Conservation (phyloP, 345 rosid genomes). For the Noccaea bulbosa region DNA sequence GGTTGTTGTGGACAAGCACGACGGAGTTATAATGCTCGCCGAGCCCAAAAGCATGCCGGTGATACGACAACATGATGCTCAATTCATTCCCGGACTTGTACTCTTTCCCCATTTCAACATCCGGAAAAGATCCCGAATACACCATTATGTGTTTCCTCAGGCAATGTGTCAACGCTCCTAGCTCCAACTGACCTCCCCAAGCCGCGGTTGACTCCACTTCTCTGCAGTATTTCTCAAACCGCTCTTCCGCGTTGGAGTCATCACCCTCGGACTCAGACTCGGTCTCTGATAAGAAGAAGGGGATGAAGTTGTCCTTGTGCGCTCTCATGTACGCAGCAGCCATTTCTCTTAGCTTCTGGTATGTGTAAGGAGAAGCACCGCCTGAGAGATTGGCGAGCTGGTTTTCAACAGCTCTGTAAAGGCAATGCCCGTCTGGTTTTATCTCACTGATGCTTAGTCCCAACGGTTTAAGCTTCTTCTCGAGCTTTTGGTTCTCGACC, state of each 20-base stretch:
- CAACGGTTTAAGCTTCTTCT: constrained; percentile 56
- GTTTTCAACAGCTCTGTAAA: constrained; percentile 87
- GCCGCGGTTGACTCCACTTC: constrained; percentile 45
- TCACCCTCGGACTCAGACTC: constrained; percentile 22
- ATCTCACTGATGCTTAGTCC: constrained; percentile 73
- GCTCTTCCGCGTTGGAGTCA: constrained; percentile 20
- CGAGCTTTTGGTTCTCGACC: constrained; percentile 58
- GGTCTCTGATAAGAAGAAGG: constrained; percentile 52
- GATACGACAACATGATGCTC: constrained; percentile 52
- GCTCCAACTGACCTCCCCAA: constrained; percentile 49
- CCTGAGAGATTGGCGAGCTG: constrained; percentile 69
- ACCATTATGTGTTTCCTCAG: constrained; percentile 45
- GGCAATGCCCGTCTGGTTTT: constrained; percentile 93
- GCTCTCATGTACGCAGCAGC: constrained; percentile 84
- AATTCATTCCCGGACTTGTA: constrained; percentile 30
- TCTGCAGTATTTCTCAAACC: constrained; percentile 46
- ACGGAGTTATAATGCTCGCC: constrained; percentile 65
- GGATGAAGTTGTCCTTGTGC: constrained; percentile 59
- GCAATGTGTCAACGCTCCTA: constrained; percentile 47
- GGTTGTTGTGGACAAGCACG: constrained; percentile 22
- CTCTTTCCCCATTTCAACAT: constrained; percentile 50
- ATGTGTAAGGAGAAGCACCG: constrained; percentile 63
- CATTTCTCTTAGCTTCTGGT: constrained; percentile 73
- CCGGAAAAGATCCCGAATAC: constrained; percentile 47
- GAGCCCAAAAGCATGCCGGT: constrained; percentile 60